Evolutionary conservation across 305 asterid genomes (phyloP), one percentile per base, ranked within the genome.

Genomic region (Solanum chacoense): DNA sequence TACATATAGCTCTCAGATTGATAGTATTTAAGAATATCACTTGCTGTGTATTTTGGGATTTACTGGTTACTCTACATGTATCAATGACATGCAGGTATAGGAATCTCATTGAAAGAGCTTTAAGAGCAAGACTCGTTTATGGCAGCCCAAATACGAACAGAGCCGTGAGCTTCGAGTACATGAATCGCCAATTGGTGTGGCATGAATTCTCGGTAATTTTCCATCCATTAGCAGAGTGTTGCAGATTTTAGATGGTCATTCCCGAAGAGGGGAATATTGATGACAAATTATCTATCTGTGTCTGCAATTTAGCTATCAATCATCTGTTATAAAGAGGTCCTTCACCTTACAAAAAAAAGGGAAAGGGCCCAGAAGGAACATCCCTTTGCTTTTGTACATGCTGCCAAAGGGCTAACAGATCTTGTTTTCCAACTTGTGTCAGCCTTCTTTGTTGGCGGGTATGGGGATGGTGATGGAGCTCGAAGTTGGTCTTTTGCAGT

Each of bases 141-240:
- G 97, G 95, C 88, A 93, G 96, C 90, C 99, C 98, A 87, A 90
- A 93, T 89, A 96, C 91, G 99, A 97, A 96, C 89, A 93, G 98
- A 89, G 94, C 98, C 35, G 98, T 96, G 89, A 96, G 99, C 98
- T 97, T 96, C 36, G 98, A 97, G 90, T 95, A 94, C 92, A 95
- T 96, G 99, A 97, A 97, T 88, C 95, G 94, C 45, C 99, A 94
- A 92, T 92, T 95, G 94, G 98, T 94, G 88, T 96, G 99, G 99
- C 94, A 97, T 92, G 98, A 96, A 91, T 95, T 97, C 87, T 96
- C 98, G 95, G 98, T 95, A 94, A 94, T 22, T 92, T 74, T 87
- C 87, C 91, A 71, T 85, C 28, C 74, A 85, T 81, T 81, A 16
- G 26, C 26, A 81, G 69, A 42, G 71, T 67, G 80, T 83, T 45